Percentiles rank a stretch among this genome's conserved stretches.
Conservation (phyloP, 768 basidiomycete genomes). For the Termitomyces sp. region DNA sequence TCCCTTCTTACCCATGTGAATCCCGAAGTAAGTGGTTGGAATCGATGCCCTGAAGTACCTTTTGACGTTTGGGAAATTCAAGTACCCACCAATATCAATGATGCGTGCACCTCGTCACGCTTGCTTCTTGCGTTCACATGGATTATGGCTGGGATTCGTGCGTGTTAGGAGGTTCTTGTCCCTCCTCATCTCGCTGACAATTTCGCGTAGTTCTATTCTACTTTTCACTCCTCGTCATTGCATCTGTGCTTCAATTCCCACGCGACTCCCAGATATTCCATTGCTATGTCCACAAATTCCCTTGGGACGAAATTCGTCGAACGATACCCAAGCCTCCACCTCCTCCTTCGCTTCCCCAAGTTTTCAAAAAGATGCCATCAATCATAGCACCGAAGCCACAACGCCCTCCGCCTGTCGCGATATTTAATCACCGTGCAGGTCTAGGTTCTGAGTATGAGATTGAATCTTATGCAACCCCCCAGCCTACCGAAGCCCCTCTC, state of each 20-base stretch:
- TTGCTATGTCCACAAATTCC: constrained; percentile 45
- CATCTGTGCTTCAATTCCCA: constrained; percentile 39
- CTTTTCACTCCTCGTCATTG: constrained; percentile 45
- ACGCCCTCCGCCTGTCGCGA: constrained; percentile 31
- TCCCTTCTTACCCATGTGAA: constrained; percentile 36
- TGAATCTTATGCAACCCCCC: constrained; percentile 42
- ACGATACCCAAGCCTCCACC: constrained; percentile 17
- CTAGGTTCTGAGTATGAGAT: constrained; percentile 44
- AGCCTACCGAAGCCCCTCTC: constrained; percentile 18
- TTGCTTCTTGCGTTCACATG: constrained; percentile 57
- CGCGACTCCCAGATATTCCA: constrained; percentile 54
- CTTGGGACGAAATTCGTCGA: constrained; percentile 29
- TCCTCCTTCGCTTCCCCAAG: constrained; percentile 29
- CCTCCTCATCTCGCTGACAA: constrained; percentile 5
- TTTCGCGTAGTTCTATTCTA: constrained; percentile 53
- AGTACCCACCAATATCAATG: constrained; percentile 11
- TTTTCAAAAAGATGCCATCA: constrained; percentile 36
- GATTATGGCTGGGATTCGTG: constrained; percentile 35
- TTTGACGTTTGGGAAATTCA: not conserved
- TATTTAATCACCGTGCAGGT: constrained; percentile 39
- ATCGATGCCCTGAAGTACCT: not conserved
- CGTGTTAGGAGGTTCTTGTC: constrained; percentile 19
- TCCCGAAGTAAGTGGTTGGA: constrained; percentile 22
- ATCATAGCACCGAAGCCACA: constrained; percentile 46
- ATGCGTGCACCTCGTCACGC: constrained; percentile 50